Evolutionary conservation across 2,329 filamentous ascomycete species (phyloP).

Genomic region (Alternaria novae-zelandiae): DNA sequence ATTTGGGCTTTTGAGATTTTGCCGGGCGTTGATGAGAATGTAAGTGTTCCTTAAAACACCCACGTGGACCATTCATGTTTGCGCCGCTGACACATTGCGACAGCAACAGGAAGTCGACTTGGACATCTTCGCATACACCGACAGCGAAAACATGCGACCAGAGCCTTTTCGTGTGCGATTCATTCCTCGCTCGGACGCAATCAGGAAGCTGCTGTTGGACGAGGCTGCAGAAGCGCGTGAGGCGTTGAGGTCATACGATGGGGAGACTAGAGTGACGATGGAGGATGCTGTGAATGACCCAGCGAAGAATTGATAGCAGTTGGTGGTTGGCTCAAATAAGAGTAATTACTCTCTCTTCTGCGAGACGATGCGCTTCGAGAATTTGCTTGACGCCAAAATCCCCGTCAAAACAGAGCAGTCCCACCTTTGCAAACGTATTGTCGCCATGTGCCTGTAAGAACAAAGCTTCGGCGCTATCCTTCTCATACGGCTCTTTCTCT

Average conservation of each 20-base stretch:
- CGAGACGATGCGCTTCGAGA: no score
- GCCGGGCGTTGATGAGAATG: neutral
- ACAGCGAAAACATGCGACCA: neutral
- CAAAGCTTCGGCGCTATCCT: no score
- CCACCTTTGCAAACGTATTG: no score
- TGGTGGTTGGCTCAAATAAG: no score
- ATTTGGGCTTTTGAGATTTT: neutral
- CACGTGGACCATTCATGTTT: fast-evolving
- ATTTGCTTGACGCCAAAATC: no score
- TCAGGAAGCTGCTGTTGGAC: neutral
- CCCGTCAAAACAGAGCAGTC: no score
- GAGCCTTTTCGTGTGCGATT: neutral
- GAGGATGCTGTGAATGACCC: neutral
- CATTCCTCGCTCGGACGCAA: neutral
- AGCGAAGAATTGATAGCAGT: neutral
- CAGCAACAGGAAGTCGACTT: neutral
- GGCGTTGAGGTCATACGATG: neutral
- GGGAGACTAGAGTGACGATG: neutral
- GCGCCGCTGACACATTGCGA: neutral
- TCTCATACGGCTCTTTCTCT: no score
- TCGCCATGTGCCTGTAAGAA: no score
- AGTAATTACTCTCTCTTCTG: no score
- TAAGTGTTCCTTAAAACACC: neutral
- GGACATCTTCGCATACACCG: neutral
- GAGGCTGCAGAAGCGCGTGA: neutral